These are phyloP conservation scores for Amylocystis lapponica DNA, from an alignment of 768 basidiomycete species.

Conservation along the genomic window DNA sequence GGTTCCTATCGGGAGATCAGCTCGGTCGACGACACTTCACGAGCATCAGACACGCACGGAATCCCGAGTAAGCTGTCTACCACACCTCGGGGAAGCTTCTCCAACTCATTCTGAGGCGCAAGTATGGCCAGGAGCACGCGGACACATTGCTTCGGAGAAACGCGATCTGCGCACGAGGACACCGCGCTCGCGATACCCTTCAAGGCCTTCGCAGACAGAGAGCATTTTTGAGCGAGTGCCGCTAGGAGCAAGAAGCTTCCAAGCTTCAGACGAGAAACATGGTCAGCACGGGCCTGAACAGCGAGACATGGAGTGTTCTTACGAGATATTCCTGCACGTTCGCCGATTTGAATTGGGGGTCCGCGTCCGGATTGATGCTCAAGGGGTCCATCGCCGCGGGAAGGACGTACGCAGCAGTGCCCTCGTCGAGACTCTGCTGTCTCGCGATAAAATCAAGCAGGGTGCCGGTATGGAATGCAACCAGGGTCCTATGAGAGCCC, in stretches of 20 bases:
- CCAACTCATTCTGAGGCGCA: constrained; percentile 52
- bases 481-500: constrained; percentile 51
- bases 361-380: constrained; percentile 18
- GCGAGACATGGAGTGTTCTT: constrained; percentile 18
- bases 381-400: constrained; percentile 60
- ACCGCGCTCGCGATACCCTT: constrained; percentile 53
- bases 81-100: constrained; percentile 29
- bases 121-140: constrained; percentile 63
- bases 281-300: no score
- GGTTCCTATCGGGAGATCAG: constrained; percentile 30
- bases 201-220: constrained; percentile 52
- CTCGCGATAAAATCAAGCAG: constrained; percentile 75
- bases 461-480: constrained; percentile 78
- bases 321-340: constrained; percentile 49
- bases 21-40: neutral
- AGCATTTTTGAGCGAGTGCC: constrained; percentile 60
- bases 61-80: constrained; percentile 34
- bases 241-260: constrained; percentile 71
- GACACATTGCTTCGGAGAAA: constrained; percentile 53
- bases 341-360: constrained; percentile 6
- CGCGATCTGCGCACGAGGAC: constrained; percentile 40
- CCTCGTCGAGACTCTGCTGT: constrained; percentile 54
- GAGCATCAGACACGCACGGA: constrained; percentile 35
- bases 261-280: constrained; percentile 41
- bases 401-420: constrained; percentile 56